phyloP scores from a whole-genome alignment of 495 filamentous ascomycete species.

The Penicillium alfredii region DNA sequence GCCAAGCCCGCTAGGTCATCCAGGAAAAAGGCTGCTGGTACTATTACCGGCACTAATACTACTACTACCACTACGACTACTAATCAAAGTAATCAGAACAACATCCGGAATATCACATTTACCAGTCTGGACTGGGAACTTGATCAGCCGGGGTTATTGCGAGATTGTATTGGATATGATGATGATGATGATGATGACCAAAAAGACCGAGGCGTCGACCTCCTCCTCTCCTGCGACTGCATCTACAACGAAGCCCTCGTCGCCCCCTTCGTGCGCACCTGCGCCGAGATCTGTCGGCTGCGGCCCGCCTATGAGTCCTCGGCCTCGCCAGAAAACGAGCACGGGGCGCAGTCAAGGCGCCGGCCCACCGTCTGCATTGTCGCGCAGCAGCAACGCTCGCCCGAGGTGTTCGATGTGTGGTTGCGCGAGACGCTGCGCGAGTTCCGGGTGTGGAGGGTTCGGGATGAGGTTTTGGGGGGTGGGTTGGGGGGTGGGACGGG shows the following conservation, averaged over 20 bases:
- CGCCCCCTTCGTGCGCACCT: conserved; percentile 74
- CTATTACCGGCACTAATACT: no score
- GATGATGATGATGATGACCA: conserved; percentile 2
- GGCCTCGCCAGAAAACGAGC: not conserved
- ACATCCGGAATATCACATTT: conserved; percentile 32
- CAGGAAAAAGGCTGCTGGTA: not conserved
- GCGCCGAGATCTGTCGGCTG: conserved; percentile 67
- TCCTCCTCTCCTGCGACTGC: conserved; percentile 77
- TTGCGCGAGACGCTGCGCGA: conserved; percentile 53
- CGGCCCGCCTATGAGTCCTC: conserved; percentile 25
- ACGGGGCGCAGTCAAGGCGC: conserved; percentile 3
- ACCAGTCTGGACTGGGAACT: conserved; percentile 42
- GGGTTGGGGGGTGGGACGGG: conserved; percentile 49
- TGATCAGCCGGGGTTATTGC: conserved; percentile 30
- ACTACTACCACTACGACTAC: no score
- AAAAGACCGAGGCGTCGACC: conserved; percentile 43
- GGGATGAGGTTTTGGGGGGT: conserved; percentile 50
- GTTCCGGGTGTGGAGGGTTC: conserved; percentile 76
- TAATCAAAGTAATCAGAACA: conserved; percentile 4
- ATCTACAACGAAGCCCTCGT: conserved; percentile 87
- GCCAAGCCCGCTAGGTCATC: no score
- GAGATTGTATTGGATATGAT: conserved; percentile 19
- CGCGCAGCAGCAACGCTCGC: conserved; percentile 78
- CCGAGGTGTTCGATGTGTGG: conserved; percentile 82
- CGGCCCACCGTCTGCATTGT: conserved; percentile 62